Base-by-base conservation (phyloP, 192 early-diverging fungal genomes). In the Rhizophagus clarus region DNA sequence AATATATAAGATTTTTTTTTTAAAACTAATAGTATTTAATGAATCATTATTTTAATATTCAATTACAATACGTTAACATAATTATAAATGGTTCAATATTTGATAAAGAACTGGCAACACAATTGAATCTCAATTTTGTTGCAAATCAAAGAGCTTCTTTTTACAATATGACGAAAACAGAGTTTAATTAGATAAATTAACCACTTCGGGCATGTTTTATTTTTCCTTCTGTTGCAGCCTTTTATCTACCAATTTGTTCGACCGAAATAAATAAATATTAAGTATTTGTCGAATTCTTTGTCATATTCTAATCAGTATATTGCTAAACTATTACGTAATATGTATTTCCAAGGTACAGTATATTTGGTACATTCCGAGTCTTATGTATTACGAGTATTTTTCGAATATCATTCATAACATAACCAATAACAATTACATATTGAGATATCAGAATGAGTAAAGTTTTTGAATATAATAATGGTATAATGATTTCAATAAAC, bases 171-270 rank as follows among this genome's bases (percentile, higher is more conserved):
- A 24, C 77, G 64, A 24, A 79, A 70, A 60, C 61, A 71, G 2
- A 29, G 67, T 70, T 79, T 49, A 47, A 60, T 70, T 51, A n/a
- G 77, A 79, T 10, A 79, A 31, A 66, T 3, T 79, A 34, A 79
- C 56, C 22, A 51, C 51, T 24, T 79, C 49, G 5, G 77, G 77
- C 17, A 70, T 24, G 1, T 79, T 37, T 22, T 8, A 79, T 70
- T 22, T 32, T 68, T 26, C 29, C 77, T 10, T 29, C n/a, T 15
- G 77, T 79, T 4, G 34, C 49, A 17, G 67, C 7, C 22, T 34
- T 22, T 12, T 8, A n/a, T n/a, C n/a, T 67, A 22, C 49, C 31
- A 15, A 79, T 5, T 28, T 79, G 64, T 61, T 79, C 77, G 26
- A 32, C 77, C 71, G 37, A 70, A 32, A 47, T 40, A 2, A 20